A percentile compares a stretch with the other conserved stretches of the same genome.
These are phyloP conservation scores for Penicillium italicum DNA, from an alignment of 2,329 filamentous ascomycete genomes.

Conservation along the genomic window DNA sequence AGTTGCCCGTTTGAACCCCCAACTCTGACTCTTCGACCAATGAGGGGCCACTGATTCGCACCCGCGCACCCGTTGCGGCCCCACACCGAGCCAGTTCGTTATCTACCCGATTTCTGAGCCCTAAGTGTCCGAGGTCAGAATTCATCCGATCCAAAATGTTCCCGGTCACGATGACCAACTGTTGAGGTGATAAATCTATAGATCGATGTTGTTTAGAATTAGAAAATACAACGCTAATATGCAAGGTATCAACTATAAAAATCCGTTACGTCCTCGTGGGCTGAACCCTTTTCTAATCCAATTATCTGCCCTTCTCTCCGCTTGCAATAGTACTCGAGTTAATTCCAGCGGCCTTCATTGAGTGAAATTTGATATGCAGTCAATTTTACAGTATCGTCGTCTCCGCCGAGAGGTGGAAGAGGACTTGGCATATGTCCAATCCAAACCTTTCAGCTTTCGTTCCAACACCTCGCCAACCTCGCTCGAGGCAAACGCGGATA, in stretches of 20 bases:
- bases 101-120: neutral
- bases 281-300: neutral
- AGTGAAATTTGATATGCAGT: neutral
- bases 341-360: neutral
- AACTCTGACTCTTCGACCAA: neutral
- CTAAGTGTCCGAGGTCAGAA: neutral
- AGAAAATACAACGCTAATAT: neutral
- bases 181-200: neutral
- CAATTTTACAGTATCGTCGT: neutral
- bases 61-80: neutral
- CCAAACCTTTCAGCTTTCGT: slow-evolving; percentile 2
- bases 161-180: neutral
- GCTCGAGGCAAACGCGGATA: neutral
- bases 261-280: neutral
- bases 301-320: neutral
- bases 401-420: slow-evolving; percentile 2
- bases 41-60: neutral
- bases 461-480: neutral
- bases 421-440: neutral
- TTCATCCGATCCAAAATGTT: neutral
- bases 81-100: neutral
- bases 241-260: neutral
- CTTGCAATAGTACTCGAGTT: neutral
- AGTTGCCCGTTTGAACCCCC: neutral
- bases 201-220: neutral